Evolutionary conservation across 2,329 filamentous ascomycete genomes (phyloP).

Genomic region (Pyrenophora tritici-repentis): DNA sequence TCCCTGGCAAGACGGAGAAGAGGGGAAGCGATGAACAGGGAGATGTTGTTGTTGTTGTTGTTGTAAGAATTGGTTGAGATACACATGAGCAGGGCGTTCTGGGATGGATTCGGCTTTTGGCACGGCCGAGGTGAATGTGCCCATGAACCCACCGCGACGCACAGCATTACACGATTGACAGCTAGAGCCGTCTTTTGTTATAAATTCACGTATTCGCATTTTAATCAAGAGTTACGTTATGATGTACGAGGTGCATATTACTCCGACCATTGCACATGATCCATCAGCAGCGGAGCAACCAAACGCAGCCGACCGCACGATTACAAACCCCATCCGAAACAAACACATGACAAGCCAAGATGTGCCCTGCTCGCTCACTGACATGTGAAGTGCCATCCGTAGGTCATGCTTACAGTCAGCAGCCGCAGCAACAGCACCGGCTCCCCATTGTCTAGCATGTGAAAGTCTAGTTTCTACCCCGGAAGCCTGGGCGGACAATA

Average conservation of each 20-base stretch:
- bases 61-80: conserved; percentile 1
- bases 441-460: conserved; percentile 20
- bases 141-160: background rate
- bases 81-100: conserved; percentile 37
- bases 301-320: too few species aligned
- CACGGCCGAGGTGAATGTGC: background rate
- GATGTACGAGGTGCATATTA: too few species aligned
- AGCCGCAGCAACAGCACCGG: background rate
- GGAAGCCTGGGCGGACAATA: conserved; percentile 1
- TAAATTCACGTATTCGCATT: too few species aligned
- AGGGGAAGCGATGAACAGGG: conserved; percentile 18
- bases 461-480: conserved; percentile 15
- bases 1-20: conserved; percentile 18
- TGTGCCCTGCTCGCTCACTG: background rate
- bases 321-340: too few species aligned
- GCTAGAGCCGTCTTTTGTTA: too few species aligned
- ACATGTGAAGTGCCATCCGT: conserved; percentile 10
- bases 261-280: too few species aligned
- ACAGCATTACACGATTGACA: too few species aligned
- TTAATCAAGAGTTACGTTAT: too few species aligned
- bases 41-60: background rate
- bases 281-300: conserved; percentile 2
- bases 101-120: conserved; percentile 7
- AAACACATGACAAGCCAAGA: conserved; percentile 3
- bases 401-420: background rate